Evolutionary conservation across 106 monocot species (phyloP).

Genomic region (Dendrobium catenatum): DNA sequence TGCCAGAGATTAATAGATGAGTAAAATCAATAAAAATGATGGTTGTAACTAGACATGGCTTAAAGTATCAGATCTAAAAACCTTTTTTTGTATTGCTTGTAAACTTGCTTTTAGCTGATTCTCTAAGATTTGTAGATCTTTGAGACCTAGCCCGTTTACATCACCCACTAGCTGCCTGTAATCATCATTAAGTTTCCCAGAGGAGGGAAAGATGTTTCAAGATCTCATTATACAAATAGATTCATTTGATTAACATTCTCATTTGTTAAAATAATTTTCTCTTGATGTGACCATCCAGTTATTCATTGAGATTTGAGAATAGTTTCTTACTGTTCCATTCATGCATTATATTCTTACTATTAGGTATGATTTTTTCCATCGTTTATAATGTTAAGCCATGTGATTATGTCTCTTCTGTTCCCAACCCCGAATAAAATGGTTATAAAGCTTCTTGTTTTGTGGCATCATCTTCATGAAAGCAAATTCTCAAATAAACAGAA

Average conservation of each 20-base stretch:
- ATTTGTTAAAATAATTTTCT: not conserved
- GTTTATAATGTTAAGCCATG: too few relatives aligned
- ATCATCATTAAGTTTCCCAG: not conserved
- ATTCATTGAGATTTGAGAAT: not conserved
- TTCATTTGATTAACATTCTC: not conserved
- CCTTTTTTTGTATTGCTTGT: constrained; percentile 8
- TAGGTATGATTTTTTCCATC: too few relatives aligned
- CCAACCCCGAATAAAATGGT: too few relatives aligned
- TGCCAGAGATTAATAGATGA: constrained; percentile 13
- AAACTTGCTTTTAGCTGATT: constrained; percentile 14
- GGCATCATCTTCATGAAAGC: too few relatives aligned
- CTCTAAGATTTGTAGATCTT: constrained; percentile 21
- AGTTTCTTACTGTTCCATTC: too few relatives aligned
- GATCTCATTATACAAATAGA: not conserved
- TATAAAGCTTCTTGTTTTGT: too few relatives aligned
- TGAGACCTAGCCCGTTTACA: constrained; percentile 1
- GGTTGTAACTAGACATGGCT: too few relatives aligned
- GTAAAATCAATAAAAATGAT: not conserved
- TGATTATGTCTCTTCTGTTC: too few relatives aligned
- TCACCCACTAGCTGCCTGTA: constrained; percentile 17
- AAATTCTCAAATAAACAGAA: too few relatives aligned
- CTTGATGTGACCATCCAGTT: not conserved
- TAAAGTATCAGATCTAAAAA: not conserved
- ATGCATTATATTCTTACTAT: too few relatives aligned
- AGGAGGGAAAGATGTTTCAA: not conserved